Base-by-base conservation (phyloP, 108 stramenopile species). In the Tribonema minus region DNA sequence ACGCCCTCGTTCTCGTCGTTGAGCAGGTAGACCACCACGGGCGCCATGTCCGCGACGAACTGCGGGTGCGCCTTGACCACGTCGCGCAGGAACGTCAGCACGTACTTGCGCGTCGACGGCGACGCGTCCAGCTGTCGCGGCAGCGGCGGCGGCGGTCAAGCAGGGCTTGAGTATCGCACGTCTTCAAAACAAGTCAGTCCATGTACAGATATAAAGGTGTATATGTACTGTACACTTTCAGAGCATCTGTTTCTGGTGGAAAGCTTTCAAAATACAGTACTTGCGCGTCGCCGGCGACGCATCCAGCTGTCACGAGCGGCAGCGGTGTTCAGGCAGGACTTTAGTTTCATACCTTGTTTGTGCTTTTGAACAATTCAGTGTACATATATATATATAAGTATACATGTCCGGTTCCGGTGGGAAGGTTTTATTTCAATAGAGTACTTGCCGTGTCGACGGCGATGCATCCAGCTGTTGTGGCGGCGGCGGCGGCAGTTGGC, bases 21-120 rank as follows among this genome's bases (percentile, higher is more conserved):
- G 54, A 77, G 39, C 34, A 77, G 68, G n/a, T 54, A 68, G 34
- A 25, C 38, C 30, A 67, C 76, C 68, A 77, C 76, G 28, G 76
- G 76, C 1, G 67, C 76, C 30, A 67, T 35, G 23, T 60, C 41
- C 3, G 28, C 37, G 34, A 68, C 68, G 65, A 68, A 58, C 67
- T 68, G 26, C 37, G 76, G 76, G 54, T 77, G 76, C 29, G 65
- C 26, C 34, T 33, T 59, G n/a, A 68, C 76, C 32, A 67, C 46
- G 2, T 68, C 76, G 54, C 67, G 39, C 12, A 77, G 67, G 76
- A 77, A 77, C 15, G 67, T 33, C 25, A 65, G 66, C 4, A 77
- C 76, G 40, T 58, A 77, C 39, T 77, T 77, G 35, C 76, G 76
- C 31, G 65, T 30, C 6, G n/a, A 54, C 64, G 6, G 67, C 66